Evolutionary conservation across 306 rosid species (phyloP), one percentile per base, ranked within the genome.

Genomic region (Potentilla sterilis): DNA sequence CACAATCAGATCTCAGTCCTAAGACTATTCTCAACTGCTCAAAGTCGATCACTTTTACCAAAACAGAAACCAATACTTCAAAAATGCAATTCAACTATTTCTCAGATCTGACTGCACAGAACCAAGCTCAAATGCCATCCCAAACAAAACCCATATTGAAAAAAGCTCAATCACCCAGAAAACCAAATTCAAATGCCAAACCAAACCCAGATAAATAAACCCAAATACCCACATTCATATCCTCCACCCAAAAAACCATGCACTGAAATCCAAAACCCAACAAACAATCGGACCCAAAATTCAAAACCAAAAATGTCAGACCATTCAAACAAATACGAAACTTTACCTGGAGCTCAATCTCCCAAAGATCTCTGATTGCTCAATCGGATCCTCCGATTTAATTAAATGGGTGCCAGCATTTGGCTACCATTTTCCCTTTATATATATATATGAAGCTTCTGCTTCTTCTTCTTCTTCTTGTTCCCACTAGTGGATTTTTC

Each of bases 51-150:
- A 57, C 80, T 75, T 40, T 58, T 67, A 57, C 75, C 62, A 72
- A 82, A 75, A 77, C 58, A 87, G 76, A 83, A 86, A 79, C 84
- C 80, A 81, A 72, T 62, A 80, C 81, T 77, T 47, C 78, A 85
- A 67, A 81, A 2, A 82, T 57, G 73, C 58, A 71, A 84, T 85
- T 48, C 62, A 80, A 69, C 80, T 38, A 75, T 32, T 41, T 62
- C 77, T 72, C 78, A 90, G 99, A 96, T 96, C 99, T 87, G 97
- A 83, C 77, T 89, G 73, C 80, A 51, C 52, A 80, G 42, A 78
- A 83, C 78, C 75, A 76, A 83, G 80, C 72, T 82, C 82, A 83
- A 81, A 67, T 34, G 77, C 78, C 41, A 82, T 69, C 68, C 83
- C 62, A 55, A 76, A 59, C 64, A 67, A 81, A 75, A 75, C 87